Conservation (phyloP, 306 rosid species). For the Glycyrrhiza uralensis region DNA sequence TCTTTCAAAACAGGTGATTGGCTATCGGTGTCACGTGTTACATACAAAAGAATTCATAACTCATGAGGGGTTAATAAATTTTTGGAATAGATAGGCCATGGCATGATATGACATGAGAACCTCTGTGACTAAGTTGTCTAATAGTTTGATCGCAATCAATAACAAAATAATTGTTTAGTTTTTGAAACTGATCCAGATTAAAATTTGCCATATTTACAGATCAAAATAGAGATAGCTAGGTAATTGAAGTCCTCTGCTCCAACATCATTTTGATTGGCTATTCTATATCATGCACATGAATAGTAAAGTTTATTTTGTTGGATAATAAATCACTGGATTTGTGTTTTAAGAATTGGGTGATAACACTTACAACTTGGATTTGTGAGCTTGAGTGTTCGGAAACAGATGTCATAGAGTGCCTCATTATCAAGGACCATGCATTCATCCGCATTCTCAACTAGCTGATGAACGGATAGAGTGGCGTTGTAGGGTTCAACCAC, state of each 20-base stretch:
- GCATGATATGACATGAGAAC: too few species aligned
- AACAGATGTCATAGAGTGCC: slow-evolving; percentile 89
- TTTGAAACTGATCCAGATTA: neutral
- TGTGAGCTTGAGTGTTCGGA: slow-evolving; percentile 89
- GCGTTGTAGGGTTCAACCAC: slow-evolving; percentile 95
- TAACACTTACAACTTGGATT: slow-evolving; percentile 76
- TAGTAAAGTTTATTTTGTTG: neutral
- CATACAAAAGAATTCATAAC: too few species aligned
- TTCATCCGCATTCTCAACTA: slow-evolving; percentile 88
- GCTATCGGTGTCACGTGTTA: too few species aligned
- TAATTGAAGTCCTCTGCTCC: too few species aligned
- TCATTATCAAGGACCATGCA: slow-evolving; percentile 77
- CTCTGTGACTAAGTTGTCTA: too few species aligned
- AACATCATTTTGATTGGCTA: neutral
- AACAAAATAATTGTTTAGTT: neutral
- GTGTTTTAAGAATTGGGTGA: too few species aligned
- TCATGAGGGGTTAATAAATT: too few species aligned
- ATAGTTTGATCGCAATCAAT: too few species aligned
- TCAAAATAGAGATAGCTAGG: neutral
- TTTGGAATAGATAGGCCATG: too few species aligned
- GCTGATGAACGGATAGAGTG: slow-evolving; percentile 83
- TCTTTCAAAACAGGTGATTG: too few species aligned
- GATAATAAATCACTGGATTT: neutral
- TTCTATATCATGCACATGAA: neutral
- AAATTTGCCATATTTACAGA: neutral